These are phyloP conservation scores for Basipetospora sp. DNA, from an alignment of 2,329 filamentous ascomycete genomes.

Conservation along the genomic window DNA sequence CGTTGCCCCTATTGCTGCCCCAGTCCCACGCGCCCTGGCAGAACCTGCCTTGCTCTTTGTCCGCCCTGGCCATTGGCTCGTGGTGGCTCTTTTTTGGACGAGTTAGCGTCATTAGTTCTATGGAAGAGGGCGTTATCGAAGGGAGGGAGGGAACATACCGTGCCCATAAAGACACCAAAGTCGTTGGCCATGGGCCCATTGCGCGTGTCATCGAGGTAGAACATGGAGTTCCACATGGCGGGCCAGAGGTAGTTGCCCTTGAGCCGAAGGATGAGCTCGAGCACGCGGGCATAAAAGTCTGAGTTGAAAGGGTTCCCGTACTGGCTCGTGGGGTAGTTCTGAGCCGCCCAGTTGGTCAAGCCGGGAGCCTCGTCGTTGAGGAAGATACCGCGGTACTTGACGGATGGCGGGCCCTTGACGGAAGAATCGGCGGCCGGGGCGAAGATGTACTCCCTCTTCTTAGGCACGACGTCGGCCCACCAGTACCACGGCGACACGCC, in stretches of 20 bases:
- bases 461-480: constrained; percentile 47
- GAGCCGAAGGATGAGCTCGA: constrained; percentile 54
- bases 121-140: too few species aligned
- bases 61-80: constrained; percentile 52
- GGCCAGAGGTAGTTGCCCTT: constrained; percentile 67
- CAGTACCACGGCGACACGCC: constrained; percentile 56
- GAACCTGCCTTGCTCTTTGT: constrained; percentile 39
- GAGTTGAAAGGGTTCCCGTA: constrained; percentile 2
- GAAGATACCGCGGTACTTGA: constrained; percentile 59
- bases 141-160: too few species aligned
- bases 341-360: constrained; percentile 48
- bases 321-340: constrained; percentile 8
- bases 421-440: constrained; percentile 19
- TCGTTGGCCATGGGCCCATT: constrained; percentile 57
- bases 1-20: constrained; percentile 51
- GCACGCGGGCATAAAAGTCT: constrained; percentile 52
- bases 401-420: constrained; percentile 41
- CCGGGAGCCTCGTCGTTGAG: constrained; percentile 57
- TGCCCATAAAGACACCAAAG: constrained; percentile 58
- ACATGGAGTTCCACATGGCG: constrained; percentile 55
- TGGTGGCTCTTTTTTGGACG: too few species aligned
- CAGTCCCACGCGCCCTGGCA: constrained; percentile 53
- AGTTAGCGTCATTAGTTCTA: too few species aligned
- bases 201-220: constrained; percentile 53
- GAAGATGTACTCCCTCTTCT: constrained; percentile 37